Evolutionary conservation across 208 protist species (phyloP).

Genomic region (Hexamita inflata): DNA sequence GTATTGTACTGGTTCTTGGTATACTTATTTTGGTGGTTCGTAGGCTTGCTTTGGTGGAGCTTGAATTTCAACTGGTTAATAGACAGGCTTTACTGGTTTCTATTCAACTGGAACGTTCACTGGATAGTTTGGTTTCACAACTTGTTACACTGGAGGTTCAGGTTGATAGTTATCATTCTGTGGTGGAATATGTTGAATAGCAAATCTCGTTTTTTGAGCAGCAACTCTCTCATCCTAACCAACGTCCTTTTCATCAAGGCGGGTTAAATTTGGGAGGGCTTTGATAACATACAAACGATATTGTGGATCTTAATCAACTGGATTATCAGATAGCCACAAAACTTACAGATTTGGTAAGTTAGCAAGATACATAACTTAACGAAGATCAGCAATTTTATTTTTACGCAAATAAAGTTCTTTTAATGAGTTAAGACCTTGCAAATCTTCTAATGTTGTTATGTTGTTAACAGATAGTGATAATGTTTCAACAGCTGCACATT

Average conservation of each 20-base stretch:
- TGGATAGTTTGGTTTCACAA: no score
- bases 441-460: slow-evolving; percentile 54
- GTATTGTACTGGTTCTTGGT: no score
- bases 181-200: no score
- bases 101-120: no score
- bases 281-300: slow-evolving; percentile 65
- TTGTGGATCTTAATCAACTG: slow-evolving; percentile 58
- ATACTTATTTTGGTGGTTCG: no score
- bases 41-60: no score
- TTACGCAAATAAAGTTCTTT: slow-evolving; percentile 72
- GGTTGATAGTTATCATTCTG: no score
- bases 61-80: no score
- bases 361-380: slow-evolving; percentile 58
- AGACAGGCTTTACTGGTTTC: no score
- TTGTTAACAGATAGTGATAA: slow-evolving; percentile 63
- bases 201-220: not conserved
- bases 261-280: slow-evolving; percentile 59
- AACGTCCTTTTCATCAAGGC: slow-evolving; percentile 55
- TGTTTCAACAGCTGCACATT: slow-evolving; percentile 61
- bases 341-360: slow-evolving; percentile 57
- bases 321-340: slow-evolving; percentile 72
- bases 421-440: slow-evolving; percentile 56
- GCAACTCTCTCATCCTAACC: not conserved
- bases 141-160: no score
- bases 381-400: slow-evolving; percentile 60